Evolutionary conservation across 2,329 filamentous ascomycete genomes (phyloP).

Genomic region (Fusarium floridanum): DNA sequence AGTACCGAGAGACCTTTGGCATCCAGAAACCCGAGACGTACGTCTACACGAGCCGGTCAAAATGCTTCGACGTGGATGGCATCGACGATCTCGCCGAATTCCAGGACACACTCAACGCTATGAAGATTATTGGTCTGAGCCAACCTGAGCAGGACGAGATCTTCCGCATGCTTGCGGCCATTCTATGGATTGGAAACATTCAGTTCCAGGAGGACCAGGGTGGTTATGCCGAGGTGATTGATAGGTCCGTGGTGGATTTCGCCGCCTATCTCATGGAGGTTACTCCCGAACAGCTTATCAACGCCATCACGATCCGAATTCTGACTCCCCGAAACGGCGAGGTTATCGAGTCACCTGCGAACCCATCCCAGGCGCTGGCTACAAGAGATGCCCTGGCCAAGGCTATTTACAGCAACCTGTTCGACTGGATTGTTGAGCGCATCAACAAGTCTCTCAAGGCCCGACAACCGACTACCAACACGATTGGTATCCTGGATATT

Average conservation of each 20-base stretch:
- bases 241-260: slow-evolving; percentile 94
- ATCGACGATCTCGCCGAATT: slow-evolving; percentile 94
- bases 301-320: slow-evolving; percentile 90
- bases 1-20: slow-evolving; percentile 89
- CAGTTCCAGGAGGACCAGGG: slow-evolving; percentile 90
- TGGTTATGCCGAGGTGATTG: slow-evolving; percentile 87
- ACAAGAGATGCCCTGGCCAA: slow-evolving; percentile 93
- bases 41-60: slow-evolving; percentile 91
- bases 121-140: slow-evolving; percentile 91
- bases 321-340: slow-evolving; percentile 77
- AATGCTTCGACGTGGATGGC: slow-evolving; percentile 93
- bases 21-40: slow-evolving; percentile 94
- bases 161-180: slow-evolving; percentile 91
- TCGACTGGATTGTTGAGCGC: slow-evolving; percentile 97
- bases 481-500: slow-evolving; percentile 97
- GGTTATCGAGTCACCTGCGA: slow-evolving; percentile 81
- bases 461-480: slow-evolving; percentile 79
- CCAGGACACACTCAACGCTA: slow-evolving; percentile 90
- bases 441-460: slow-evolving; percentile 91
- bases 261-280: slow-evolving; percentile 94
- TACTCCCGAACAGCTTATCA: slow-evolving; percentile 81
- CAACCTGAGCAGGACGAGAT: slow-evolving; percentile 95
- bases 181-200: slow-evolving; percentile 96
- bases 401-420: slow-evolving; percentile 97
- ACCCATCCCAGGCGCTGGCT: slow-evolving; percentile 85